Evolutionary conservation across 305 asterid species (phyloP).

Genomic region (Coffea humblotiana): DNA sequence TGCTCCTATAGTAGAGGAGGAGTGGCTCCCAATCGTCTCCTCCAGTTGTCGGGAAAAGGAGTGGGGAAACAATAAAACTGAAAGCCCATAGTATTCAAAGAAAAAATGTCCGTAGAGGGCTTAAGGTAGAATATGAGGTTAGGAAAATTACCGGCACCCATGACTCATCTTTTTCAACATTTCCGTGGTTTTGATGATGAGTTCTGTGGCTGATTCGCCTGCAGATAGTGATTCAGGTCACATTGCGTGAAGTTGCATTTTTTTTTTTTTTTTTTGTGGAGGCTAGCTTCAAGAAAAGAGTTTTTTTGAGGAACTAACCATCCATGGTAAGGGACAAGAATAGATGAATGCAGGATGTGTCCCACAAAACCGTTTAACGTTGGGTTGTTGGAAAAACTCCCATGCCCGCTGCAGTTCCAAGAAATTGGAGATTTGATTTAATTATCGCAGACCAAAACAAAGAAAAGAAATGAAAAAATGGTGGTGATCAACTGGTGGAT

Average conservation of each 20-base stretch:
- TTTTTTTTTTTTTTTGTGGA: neutral
- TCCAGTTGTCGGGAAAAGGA: too few species aligned
- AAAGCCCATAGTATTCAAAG: neutral
- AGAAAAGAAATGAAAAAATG: too few species aligned
- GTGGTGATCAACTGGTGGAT: neutral
- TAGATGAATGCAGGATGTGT: conserved; percentile 81
- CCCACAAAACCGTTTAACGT: conserved; percentile 70
- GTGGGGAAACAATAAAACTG: neutral
- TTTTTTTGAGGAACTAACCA: conserved; percentile 47
- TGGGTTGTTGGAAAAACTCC: conserved; percentile 67
- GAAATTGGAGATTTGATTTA: neutral
- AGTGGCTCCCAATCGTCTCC: too few species aligned
- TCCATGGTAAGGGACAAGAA: conserved; percentile 98
- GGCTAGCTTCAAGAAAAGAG: neutral
- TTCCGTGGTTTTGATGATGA: conserved; percentile 94
- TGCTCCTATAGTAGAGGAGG: neutral
- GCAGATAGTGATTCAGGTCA: conserved; percentile 8
- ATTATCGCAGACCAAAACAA: too few species aligned
- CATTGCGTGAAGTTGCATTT: neutral
- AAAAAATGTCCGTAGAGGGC: neutral
- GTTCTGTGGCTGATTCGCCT: conserved; percentile 97
- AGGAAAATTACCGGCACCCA: conserved; percentile 75
- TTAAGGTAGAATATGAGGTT: neutral
- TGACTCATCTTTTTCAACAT: conserved; percentile 90
- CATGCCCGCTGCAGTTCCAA: conserved; percentile 74